Conservation (phyloP, 768 basidiomycete genomes). For the Termitomyces sp. region DNA sequence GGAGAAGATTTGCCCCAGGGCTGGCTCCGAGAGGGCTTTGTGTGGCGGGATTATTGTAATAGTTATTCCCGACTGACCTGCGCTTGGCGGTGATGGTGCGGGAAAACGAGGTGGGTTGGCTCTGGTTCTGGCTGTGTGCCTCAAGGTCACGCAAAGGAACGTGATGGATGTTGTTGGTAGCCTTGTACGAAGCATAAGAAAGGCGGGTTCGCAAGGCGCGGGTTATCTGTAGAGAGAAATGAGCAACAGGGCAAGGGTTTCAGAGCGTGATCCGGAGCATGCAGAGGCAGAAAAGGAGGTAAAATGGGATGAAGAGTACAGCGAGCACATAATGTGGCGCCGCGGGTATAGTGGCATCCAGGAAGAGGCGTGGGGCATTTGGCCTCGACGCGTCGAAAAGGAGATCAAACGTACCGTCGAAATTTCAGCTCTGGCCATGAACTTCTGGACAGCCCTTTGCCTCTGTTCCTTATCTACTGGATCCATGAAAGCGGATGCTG, state of each 20-base stretch:
- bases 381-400: conserved; percentile 48
- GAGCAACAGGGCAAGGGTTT: conserved; percentile 37
- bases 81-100: conserved; percentile 62
- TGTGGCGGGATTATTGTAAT: conserved; percentile 52
- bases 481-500: conserved; percentile 34
- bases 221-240: conserved; percentile 60
- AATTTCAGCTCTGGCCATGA: conserved; percentile 75
- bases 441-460: conserved; percentile 70
- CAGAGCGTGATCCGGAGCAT: conserved; percentile 24
- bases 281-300: conserved; percentile 13
- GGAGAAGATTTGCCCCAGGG: conserved; percentile 28
- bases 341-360: neutral
- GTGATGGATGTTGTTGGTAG: conserved; percentile 67
- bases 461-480: conserved; percentile 56
- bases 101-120: conserved; percentile 39
- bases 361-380: neutral
- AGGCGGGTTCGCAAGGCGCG: conserved; percentile 79
- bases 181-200: conserved; percentile 84
- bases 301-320: conserved; percentile 7
- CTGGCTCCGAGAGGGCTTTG: conserved; percentile 39
- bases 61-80: conserved; percentile 40
- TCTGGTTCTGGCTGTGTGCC: conserved; percentile 47
- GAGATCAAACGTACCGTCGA: conserved; percentile 64
- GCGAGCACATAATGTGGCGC: conserved; percentile 11
- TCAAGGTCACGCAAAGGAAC: conserved; percentile 72